These are phyloP conservation scores for Blastocystis sp. DNA, from an alignment of 352 stramenopile species.

Conservation along the genomic window DNA sequence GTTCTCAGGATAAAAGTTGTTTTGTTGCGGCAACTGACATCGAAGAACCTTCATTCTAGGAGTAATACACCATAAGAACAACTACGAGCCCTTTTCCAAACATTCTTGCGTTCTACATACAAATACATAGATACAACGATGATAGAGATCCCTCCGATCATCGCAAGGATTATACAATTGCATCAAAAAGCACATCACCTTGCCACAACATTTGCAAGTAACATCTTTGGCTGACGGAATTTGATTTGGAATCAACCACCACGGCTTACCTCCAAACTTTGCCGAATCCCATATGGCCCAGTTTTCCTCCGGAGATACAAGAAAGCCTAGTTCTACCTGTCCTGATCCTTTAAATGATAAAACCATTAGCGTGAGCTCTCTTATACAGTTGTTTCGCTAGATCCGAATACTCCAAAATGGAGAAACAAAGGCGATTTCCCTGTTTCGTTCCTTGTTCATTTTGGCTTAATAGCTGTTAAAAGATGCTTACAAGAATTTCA, in stretches of 20 bases:
- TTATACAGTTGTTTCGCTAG: too few species aligned
- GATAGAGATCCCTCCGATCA: slow-evolving; percentile 14
- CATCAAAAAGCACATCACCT: slow-evolving; percentile 47
- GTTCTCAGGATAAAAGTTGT: slow-evolving; percentile 38
- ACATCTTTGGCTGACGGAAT: slow-evolving; percentile 18
- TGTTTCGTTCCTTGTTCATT: neutral
- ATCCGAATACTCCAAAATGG: neutral
- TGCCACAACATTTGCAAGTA: slow-evolving; percentile 31
- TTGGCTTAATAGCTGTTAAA: neutral
- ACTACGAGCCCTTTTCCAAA: slow-evolving; percentile 45
- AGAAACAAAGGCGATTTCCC: neutral
- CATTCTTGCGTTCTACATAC: slow-evolving; percentile 58
- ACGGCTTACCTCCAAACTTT: slow-evolving; percentile 58
- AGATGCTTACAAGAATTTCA: slow-evolving; percentile 33
- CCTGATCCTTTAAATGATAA: neutral
- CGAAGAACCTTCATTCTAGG: slow-evolving; percentile 12
- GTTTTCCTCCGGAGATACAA: slow-evolving; percentile 37
- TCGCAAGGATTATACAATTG: slow-evolving; percentile 58
- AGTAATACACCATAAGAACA: neutral
- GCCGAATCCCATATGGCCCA: slow-evolving; percentile 58
- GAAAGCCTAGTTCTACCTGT: slow-evolving; percentile 52
- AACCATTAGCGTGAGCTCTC: too few species aligned
- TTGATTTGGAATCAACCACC: slow-evolving; percentile 42
- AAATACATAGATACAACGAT: slow-evolving; percentile 61
- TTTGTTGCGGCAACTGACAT: slow-evolving; percentile 50